Evolutionary conservation across 2,329 filamentous ascomycete genomes (phyloP), one percentile per base, ranked within the genome.

Genomic region (Apiospora marii): DNA sequence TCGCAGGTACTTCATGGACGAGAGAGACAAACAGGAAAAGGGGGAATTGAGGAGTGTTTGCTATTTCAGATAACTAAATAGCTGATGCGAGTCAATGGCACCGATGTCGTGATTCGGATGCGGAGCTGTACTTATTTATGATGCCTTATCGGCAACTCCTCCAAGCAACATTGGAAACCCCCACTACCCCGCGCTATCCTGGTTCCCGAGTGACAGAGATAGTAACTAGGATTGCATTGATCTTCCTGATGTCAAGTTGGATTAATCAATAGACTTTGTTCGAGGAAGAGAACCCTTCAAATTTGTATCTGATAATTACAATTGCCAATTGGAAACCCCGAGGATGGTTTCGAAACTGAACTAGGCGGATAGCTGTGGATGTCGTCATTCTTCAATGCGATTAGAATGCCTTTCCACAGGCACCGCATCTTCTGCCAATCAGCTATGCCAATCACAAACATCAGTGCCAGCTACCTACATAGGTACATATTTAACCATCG

Each of bases 131-230:
- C 51, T 68, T 72, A 73, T 71, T 68, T 72, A 73, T 71, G 68
- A 44, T 74, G 71, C 74, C 74, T 74, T 74, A 72, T 74, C 74
- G 71, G 53, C 71, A 72, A 49, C 69, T 74, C 72, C 74, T 70
- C 46, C 34, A 41, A 41, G 34, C 53, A 24, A n/a, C 19, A 41
- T 64, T 64, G 34, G 10, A 64, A 41, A 14, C 58, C 51, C 58
- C 58, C 58, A 64, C 58, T 64, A 46, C 51, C 69, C 70, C 72
- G 71, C 68, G 67, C 58, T 51, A 67, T 16, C 34, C 27, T 24
- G 67, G 34, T 3, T 34, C 16, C 16, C 27, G 27, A 34, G 16
- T 19, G 27, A 22, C 53, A 10, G 16, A 61, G 10, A 14, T 12
- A 10, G 46, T 5, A n/a, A n/a, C 22, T 49, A 2, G 22, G 46